Evolutionary conservation across 805 yeast genomes (phyloP), one percentile per base, ranked within the genome.

Genomic region (Starmerella bombi): DNA sequence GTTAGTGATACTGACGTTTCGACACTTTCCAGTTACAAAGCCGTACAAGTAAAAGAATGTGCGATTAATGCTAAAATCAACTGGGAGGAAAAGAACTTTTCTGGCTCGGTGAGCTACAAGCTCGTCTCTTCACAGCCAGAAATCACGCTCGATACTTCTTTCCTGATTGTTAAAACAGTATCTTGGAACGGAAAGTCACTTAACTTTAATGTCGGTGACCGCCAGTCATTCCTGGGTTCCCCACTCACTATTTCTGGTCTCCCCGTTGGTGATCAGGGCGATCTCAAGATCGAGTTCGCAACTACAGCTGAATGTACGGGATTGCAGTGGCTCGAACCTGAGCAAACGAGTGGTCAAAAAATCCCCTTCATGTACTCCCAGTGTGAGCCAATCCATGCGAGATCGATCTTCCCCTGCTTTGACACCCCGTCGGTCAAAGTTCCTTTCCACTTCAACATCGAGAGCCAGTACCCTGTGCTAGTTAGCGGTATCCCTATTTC

Each of bases 351-450:
- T 36, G 93, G 86, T 15, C 72, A 75, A 45, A 70, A 69, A 32
- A 66, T 67, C 20, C 84, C 83, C 1, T 79, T 74, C 58, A 66
- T 85, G 43, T 85, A 84, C 59, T 82, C 94, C 9, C 95, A 85
- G 61, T 73, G 93, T 56, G 93, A 85, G 63, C 85, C 94, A 28
- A 84, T 81, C 48, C 94, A 85, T 55, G 91, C 94, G 5, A 70
- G 95, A 54, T 72, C 88, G 14, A 67, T 84, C 54, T 77, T 80
- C 63, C 95, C 95, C 7, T 80, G 84, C 53, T 85, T 85, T 56
- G 95, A 85, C 59, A 84, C 95, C 0, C 94, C 95, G 1, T 70
- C 88, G 0, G 69, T 84, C 23, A 85, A 85, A 58, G 70, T 85
- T 1, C 66, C 77, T 1, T 80, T 68, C 53, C 58, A 62, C 15